These are phyloP conservation scores for Diplocarpon rosae DNA, from an alignment of 2,329 filamentous ascomycete genomes.

Conservation along the genomic window DNA sequence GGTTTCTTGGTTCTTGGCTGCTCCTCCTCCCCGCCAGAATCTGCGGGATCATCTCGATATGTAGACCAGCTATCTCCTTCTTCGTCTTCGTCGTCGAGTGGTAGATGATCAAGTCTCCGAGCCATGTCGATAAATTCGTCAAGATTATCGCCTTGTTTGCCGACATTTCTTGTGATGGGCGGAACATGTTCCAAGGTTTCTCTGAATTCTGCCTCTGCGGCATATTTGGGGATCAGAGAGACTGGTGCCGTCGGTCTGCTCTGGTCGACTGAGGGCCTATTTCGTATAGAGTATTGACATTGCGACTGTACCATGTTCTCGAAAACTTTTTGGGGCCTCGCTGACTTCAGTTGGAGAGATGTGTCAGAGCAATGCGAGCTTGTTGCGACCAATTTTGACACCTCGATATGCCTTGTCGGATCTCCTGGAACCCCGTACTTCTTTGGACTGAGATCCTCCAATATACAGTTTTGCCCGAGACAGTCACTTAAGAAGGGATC, in stretches of 20 bases:
- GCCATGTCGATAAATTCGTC: slow-evolving; percentile 53
- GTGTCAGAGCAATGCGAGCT: slow-evolving; percentile 4
- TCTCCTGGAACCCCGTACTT: slow-evolving; percentile 42
- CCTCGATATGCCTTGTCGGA: neutral
- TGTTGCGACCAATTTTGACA: neutral
- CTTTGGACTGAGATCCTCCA: slow-evolving; percentile 43
- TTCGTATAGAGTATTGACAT: neutral
- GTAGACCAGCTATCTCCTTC: slow-evolving; percentile 28
- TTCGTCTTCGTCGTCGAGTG: slow-evolving; percentile 40
- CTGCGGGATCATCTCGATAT: slow-evolving; percentile 12
- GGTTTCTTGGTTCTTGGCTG: neutral
- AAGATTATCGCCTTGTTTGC: slow-evolving; percentile 40
- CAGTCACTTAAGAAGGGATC: slow-evolving; percentile 62
- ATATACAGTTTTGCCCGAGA: slow-evolving; percentile 42
- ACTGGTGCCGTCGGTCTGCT: neutral
- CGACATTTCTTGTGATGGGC: neutral
- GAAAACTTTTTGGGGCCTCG: slow-evolving; percentile 29
- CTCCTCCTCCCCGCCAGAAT: slow-evolving; percentile 26
- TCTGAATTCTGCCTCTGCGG: neutral
- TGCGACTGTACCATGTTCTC: slow-evolving; percentile 26
- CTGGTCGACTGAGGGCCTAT: neutral
- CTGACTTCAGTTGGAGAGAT: slow-evolving; percentile 39
- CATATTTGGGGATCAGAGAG: neutral
- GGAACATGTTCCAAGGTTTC: slow-evolving; percentile 4
- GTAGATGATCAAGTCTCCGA: slow-evolving; percentile 47